These are phyloP conservation scores for Chlorella sorokiniana DNA, from an alignment of 139 green algal genomes.

Conservation along the genomic window DNA sequence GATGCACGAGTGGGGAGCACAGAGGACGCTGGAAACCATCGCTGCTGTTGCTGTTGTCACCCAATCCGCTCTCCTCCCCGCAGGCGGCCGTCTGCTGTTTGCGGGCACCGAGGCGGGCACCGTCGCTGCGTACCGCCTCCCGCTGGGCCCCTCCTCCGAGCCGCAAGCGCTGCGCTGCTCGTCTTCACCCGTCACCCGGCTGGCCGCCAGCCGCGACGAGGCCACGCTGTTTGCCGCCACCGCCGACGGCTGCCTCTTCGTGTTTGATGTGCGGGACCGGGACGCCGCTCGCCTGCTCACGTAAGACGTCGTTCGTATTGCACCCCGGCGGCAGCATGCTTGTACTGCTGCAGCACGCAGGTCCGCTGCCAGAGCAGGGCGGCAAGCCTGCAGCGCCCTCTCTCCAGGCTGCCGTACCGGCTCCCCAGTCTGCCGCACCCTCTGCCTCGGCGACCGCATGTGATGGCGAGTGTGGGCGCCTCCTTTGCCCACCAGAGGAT, in stretches of 20 bases:
- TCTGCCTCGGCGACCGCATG: not conserved
- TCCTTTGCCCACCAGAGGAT: not conserved
- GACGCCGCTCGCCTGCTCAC: constrained; percentile 5
- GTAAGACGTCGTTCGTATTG: too few species aligned
- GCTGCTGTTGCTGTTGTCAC: too few species aligned
- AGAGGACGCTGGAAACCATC: too few species aligned
- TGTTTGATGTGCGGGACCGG: constrained; percentile 77
- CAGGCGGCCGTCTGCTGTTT: constrained; percentile 72
- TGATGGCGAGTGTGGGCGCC: not conserved
- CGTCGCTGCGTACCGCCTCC: constrained; percentile 85
- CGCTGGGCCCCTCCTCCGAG: constrained; percentile 63
- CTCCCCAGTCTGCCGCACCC: not conserved
- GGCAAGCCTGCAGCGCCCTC: too few species aligned
- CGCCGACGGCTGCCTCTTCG: constrained; percentile 79
- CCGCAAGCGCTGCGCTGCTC: constrained; percentile 59
- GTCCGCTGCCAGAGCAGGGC: too few species aligned
- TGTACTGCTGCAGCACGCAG: not conserved
- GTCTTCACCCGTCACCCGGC: constrained; percentile 60
- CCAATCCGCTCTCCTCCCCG: not conserved
- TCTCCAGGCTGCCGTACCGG: too few species aligned
- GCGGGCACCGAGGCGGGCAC: constrained; percentile 72
- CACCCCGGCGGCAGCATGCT: too few species aligned
- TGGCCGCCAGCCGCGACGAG: constrained; percentile 77
- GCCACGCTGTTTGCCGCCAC: constrained; percentile 68
- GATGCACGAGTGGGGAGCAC: too few species aligned